A percentile compares a stretch with the other conserved stretches of the same genome.
These are phyloP conservation scores for Cladosporium sp. DNA, from an alignment of 2,329 filamentous ascomycete genomes.

Conservation along the genomic window DNA sequence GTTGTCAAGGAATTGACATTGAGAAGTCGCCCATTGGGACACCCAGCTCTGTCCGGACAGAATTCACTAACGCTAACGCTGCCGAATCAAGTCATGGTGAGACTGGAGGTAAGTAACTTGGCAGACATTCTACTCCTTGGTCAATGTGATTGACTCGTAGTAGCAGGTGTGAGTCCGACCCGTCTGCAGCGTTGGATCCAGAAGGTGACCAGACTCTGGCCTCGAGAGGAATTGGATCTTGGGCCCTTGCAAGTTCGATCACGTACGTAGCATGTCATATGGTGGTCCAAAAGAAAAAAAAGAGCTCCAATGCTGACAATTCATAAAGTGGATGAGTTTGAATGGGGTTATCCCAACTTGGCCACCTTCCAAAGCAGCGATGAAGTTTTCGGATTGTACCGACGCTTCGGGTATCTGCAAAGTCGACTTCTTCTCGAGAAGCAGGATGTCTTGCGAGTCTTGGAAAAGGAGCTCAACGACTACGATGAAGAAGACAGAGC, in stretches of 20 bases:
- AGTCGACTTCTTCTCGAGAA: background rate
- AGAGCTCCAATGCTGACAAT: no score
- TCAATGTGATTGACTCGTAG: no score
- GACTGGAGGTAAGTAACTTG: no score
- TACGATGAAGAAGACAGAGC: slow-evolving; percentile 16
- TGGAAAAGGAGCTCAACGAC: slow-evolving; percentile 21
- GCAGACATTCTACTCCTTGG: no score
- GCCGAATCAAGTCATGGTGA: no score
- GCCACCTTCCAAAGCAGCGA: background rate
- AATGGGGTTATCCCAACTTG: background rate
- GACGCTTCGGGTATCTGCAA: background rate
- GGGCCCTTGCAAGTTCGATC: background rate
- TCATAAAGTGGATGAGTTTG: no score
- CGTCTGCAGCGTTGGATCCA: no score
- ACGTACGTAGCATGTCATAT: background rate
- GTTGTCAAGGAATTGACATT: background rate
- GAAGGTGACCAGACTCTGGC: no score
- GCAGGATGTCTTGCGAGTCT: background rate
- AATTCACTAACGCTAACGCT: no score
- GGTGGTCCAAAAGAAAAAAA: no score
- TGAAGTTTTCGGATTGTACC: background rate
- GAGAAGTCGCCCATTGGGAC: background rate
- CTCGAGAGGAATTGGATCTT: no score
- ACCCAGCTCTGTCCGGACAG: background rate
- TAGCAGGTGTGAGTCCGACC: no score